Conservation (phyloP, 2,329 filamentous ascomycete genomes). For the Madurella mycetomatis region DNA sequence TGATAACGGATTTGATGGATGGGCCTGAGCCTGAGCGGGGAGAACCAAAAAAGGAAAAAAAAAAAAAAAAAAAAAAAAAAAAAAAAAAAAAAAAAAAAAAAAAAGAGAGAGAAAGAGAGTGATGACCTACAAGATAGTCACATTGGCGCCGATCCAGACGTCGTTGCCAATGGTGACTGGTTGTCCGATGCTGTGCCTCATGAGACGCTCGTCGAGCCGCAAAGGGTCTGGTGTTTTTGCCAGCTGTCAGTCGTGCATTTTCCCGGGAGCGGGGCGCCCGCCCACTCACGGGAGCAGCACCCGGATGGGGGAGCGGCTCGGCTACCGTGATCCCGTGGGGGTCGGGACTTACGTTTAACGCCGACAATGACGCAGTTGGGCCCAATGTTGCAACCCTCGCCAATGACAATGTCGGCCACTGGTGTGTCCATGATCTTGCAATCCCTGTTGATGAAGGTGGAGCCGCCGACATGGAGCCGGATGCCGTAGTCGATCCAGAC, state of each 20-base stretch:
- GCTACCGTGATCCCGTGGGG: neutral
- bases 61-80: too few relatives aligned
- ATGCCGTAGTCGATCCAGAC: slow-evolving; percentile 33
- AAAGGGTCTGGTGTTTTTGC: slow-evolving; percentile 22
- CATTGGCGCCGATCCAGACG: slow-evolving; percentile 38
- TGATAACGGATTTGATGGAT: too few relatives aligned
- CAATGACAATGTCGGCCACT: slow-evolving; percentile 33
- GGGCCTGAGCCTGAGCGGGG: too few relatives aligned
- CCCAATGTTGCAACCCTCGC: slow-evolving; percentile 30
- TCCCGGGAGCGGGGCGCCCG: neutral
- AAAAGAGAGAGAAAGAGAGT: neutral
- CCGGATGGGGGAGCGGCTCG: too few relatives aligned
- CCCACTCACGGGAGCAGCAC: neutral
- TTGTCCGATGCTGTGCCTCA: slow-evolving; percentile 27
- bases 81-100: too few relatives aligned
- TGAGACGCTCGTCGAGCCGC: slow-evolving; percentile 25
- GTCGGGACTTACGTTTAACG: slow-evolving; percentile 24
- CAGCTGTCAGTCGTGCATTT: slow-evolving; percentile 5
- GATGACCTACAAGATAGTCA: slow-evolving; percentile 31
- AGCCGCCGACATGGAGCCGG: slow-evolving; percentile 29
- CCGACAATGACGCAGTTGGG: slow-evolving; percentile 30
- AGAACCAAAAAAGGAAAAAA: too few relatives aligned
- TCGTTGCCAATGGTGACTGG: slow-evolving; percentile 35
- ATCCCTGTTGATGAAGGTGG: slow-evolving; percentile 32
- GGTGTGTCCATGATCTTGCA: slow-evolving; percentile 35